Conservation (phyloP, 1,139 yeast genomes). For the Scheffersomyces quercinus region DNA sequence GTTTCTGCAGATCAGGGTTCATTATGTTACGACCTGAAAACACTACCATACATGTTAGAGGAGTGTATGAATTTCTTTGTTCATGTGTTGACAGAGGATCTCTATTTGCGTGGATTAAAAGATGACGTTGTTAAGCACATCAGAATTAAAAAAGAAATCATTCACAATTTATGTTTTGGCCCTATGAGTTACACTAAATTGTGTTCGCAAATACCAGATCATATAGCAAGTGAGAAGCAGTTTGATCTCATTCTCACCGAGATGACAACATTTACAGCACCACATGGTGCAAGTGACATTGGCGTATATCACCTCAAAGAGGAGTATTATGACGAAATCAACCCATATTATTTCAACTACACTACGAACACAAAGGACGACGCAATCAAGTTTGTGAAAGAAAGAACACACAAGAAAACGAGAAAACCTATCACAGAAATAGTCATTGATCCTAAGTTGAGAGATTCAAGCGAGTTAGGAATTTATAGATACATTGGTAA, state of each 20-base stretch:
- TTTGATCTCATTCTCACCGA: slow-evolving; percentile 69
- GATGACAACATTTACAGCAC: slow-evolving; percentile 63
- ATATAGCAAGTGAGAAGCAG: slow-evolving; percentile 65
- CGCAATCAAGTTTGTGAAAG: slow-evolving; percentile 59
- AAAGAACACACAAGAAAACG: slow-evolving; percentile 29
- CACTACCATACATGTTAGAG: slow-evolving; percentile 65
- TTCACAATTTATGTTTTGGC: slow-evolving; percentile 77
- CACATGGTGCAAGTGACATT: slow-evolving; percentile 61
- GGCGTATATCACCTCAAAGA: slow-evolving; percentile 73
- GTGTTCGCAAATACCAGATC: slow-evolving; percentile 72
- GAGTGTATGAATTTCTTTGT: slow-evolving; percentile 76
- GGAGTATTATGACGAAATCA: slow-evolving; percentile 53
- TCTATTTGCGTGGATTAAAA: slow-evolving; percentile 52
- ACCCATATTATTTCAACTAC: slow-evolving; percentile 83
- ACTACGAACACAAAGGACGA: slow-evolving; percentile 79
- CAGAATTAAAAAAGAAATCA: slow-evolving; percentile 65
- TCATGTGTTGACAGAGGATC: slow-evolving; percentile 67
- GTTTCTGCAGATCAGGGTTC: slow-evolving; percentile 5
- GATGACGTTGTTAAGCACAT: slow-evolving; percentile 53
- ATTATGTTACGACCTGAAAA: slow-evolving; percentile 44
- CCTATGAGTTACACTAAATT: slow-evolving; percentile 73
- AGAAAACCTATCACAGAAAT: slow-evolving; percentile 42
- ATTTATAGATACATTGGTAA: slow-evolving; percentile 35
- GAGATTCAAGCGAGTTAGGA: slow-evolving; percentile 29
- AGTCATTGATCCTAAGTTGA: slow-evolving; percentile 48